Conservation (phyloP, 1,284 basidiomycete genomes). For the Apiotrichum sp. region DNA sequence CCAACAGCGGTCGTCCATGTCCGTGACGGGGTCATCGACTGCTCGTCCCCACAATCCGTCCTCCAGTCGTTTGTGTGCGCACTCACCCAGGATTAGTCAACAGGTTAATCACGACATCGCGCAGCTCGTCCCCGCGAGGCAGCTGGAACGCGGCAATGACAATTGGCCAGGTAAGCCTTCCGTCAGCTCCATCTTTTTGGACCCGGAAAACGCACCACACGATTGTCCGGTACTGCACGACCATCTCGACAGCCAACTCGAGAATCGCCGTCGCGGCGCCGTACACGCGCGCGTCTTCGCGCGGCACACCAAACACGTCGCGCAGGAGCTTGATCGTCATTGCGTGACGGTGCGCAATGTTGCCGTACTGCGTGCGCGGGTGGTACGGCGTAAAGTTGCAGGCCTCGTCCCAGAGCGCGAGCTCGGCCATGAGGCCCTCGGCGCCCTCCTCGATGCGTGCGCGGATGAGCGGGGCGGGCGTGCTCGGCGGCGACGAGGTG, state of each 20-base stretch:
- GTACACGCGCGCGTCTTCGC: constrained; percentile 25
- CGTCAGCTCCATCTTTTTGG: no score
- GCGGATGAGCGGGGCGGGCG: neutral
- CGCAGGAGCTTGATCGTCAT: constrained; percentile 29
- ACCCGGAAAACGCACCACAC: constrained; percentile 19
- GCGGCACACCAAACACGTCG: constrained; percentile 28
- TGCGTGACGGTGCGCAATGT: constrained; percentile 35
- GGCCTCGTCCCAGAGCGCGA: constrained; percentile 32
- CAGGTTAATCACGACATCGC: constrained; percentile 23
- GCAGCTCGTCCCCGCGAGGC: constrained; percentile 20
- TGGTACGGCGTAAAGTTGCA: constrained; percentile 33
- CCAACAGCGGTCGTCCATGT: no score
- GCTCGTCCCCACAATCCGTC: no score
- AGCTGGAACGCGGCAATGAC: constrained; percentile 37
- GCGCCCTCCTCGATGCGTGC: constrained; percentile 14
- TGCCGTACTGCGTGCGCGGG: constrained; percentile 37
- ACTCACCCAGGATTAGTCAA: constrained; percentile 31
- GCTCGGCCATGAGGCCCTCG: constrained; percentile 29
- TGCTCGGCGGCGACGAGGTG: neutral
- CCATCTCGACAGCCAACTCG: constrained; percentile 33
- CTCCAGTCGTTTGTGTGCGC: no score
- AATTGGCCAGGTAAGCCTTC: constrained; percentile 40
- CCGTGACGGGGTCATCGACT: no score
- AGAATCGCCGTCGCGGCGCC: constrained; percentile 26
- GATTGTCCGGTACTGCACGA: constrained; percentile 27